Evolutionary conservation across 805 yeast genomes (phyloP), one percentile per base, ranked within the genome.

Genomic region (Kuraishia cidri): DNA sequence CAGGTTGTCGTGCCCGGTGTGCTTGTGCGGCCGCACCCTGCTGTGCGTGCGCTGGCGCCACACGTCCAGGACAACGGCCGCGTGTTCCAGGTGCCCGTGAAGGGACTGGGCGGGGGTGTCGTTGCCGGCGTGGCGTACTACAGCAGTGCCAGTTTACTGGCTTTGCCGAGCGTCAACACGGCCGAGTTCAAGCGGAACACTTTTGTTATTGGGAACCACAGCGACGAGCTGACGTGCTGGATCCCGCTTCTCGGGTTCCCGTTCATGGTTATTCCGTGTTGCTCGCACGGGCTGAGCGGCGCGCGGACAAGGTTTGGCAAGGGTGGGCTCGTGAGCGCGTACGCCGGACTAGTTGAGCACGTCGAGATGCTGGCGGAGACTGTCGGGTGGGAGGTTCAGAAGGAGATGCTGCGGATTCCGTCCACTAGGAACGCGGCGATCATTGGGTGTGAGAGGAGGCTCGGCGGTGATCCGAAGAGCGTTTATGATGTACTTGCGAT

Each of bases 161-260:
- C 62, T 24, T 73, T 82, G 14, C 67, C 59, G 37, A 67, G 59
- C 31, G 75, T 74, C 11, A 75, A 80, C 36, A 67, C 75, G 3
- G 76, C 79, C 1, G 80, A 77, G 31, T 82, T 80, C 39, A 78
- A 85, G 0, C 51, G 60, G 15, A 69, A 79, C 43, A 79, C 95
- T 0, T 90, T 90, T 46, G 56, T 88, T 23, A 87, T 90, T 29
- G 97, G 97, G 1, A 90, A 90, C 51, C 97, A 90, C 50, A 83
- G 95, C 1, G 97, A 90, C 52, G 97, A 90, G 50, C 65, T 90
- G 36, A 88, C 97, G 0, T 82, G 95, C 43, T 90, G 97, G 97
- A 77, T 90, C 24, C 97, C 97, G 3, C 59, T 90, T 8, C 57
- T 90, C 8, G 87, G 86, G 0, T 81, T 69, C 40, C 95, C 96